Base-by-base conservation (phyloP, 2,329 filamentous ascomycete genomes). In the Cladophialophora carrionii region DNA sequence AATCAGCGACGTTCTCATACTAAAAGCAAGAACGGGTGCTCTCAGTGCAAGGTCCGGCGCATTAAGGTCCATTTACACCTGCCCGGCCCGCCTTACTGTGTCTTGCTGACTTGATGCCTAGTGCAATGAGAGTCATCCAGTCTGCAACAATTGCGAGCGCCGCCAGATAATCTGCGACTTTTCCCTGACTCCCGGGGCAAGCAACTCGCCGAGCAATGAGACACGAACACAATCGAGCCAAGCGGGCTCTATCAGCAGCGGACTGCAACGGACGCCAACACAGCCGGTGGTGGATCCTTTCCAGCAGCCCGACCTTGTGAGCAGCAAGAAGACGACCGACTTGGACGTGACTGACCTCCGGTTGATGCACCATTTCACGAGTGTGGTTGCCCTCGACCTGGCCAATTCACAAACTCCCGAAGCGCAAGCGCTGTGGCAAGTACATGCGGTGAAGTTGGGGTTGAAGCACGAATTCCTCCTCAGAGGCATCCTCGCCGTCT, bases 391-490 rank as follows among this genome's bases (percentile, higher is more conserved):
- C 22, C 70, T 71, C 17, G 76, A 76, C 17, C 63, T 79, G 24
- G 70, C 73, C 2, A 73, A 65, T 52, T 72, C 74, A 29, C 71
- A 72, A 2, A 67, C 75, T 6, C 74, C 75, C 20, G 71, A 72
- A 31, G 66, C 76, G 41, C 74, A 76, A 57, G 71, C 74, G 32
- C 67, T 77, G 31, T 75, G 76, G 43, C 75, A 77, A 49, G 73
- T 73, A 26, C 70, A 72, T 6, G 72, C 77, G 6, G 76, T 77
- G 2, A 73, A 73, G 9, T 73, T 78, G 62, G 78, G 78, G 1
- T 78, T 80, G 56, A 74, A 77, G 4, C 76, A 78, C 66, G 74
- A 78, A 3, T 82, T 79, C 52, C 72, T 82, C n/a, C 72, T 82
- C 12, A 76, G 81, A 63, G 76, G 75, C 32, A 72, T 81, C 10